Evolutionary conservation across 1,284 basidiomycete genomes (phyloP), one percentile per base, ranked within the genome.

Genomic region (Ganoderma leucocontextum): DNA sequence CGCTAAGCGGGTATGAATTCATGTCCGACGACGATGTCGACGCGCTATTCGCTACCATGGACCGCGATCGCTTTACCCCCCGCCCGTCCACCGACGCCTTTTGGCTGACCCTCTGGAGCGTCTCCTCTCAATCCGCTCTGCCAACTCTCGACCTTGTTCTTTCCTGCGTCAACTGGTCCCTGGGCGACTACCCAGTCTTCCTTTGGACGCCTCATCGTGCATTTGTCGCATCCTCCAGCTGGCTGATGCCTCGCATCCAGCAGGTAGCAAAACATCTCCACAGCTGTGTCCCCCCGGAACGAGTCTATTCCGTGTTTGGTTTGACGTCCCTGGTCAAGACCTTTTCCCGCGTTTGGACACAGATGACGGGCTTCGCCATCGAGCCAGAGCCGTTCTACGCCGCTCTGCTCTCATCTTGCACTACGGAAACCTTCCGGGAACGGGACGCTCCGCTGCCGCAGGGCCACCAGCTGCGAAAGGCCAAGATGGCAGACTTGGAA

Each of bases 91-190:
- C 63, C 19, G 73, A 67, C 53, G 79, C 81, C 60, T 82, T 87
- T 73, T 88, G 87, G 86, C 73, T 88, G 65, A 86, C 86, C 8
- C 65, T 86, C n/a, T 87, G 85, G 85, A 82, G 81, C 39, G 63
- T 60, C 9, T 73, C 73, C 12, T 75, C 80, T 19, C 68, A 75
- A 15, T 76, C 76, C 33, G 64, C 68, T 13, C 67, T 72, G 33
- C 80, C 81, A 17, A 79, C 78, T 15, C 80, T 87, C 60, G 84
- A 87, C 49, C 73, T 87, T 57, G 81, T 84, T 52, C 66, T 88
- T 60, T 79, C 87, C n/a, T 87, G 85, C 71, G 79, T 84, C 65
- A 78, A 76, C 63, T 82, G 80, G 71, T 79, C 79, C 15, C 73
- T 83, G 49, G 84, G 86, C 64, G 79, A 84, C 47, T 82, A 86